Conservation (phyloP, 305 asterid species). For the Plantago rigida region DNA sequence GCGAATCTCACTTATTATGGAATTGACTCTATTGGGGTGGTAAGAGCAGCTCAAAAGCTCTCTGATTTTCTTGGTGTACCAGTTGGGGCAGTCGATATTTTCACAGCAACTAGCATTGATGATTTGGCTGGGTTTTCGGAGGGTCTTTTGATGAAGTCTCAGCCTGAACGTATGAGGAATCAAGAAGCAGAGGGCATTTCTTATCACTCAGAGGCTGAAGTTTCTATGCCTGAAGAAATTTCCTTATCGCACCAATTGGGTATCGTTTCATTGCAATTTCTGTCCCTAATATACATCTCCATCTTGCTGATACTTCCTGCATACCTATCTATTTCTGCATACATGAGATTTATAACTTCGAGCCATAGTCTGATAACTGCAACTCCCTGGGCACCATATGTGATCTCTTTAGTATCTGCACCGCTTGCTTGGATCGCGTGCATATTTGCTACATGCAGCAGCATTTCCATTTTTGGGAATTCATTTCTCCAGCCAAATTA, state of each 20-base stretch:
- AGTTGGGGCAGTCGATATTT: constrained; percentile 74
- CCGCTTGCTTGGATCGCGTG: constrained; percentile 62
- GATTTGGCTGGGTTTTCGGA: constrained; percentile 64
- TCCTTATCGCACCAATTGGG: constrained; percentile 35
- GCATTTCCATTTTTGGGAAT: constrained; percentile 50
- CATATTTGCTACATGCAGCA: constrained; percentile 52
- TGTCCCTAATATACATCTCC: constrained; percentile 44
- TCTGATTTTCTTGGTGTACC: constrained; percentile 68
- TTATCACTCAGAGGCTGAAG: constrained; percentile 36
- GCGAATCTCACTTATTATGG: constrained; percentile 59
- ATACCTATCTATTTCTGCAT: constrained; percentile 35
- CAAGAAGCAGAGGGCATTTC: constrained; percentile 32
- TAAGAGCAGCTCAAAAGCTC: constrained; percentile 79
- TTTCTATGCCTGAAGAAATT: constrained; percentile 31
- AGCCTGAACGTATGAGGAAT: constrained; percentile 31
- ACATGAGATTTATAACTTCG: constrained; percentile 27
- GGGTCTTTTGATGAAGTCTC: constrained; percentile 43
- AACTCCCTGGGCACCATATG: constrained; percentile 36
- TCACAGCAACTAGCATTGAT: constrained; percentile 66
- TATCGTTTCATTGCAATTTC: constrained; percentile 39
- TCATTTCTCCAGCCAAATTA: constrained; percentile 68
- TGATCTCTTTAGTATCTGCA: constrained; percentile 37
- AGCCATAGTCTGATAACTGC: constrained; percentile 19
- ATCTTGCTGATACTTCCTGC: constrained; percentile 54
- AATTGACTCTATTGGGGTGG: constrained; percentile 78